Percentiles rank a stretch among this genome's conserved stretches.
Conservation (phyloP, 768 basidiomycete genomes). For the Boletus pseudo-olivaceus region DNA sequence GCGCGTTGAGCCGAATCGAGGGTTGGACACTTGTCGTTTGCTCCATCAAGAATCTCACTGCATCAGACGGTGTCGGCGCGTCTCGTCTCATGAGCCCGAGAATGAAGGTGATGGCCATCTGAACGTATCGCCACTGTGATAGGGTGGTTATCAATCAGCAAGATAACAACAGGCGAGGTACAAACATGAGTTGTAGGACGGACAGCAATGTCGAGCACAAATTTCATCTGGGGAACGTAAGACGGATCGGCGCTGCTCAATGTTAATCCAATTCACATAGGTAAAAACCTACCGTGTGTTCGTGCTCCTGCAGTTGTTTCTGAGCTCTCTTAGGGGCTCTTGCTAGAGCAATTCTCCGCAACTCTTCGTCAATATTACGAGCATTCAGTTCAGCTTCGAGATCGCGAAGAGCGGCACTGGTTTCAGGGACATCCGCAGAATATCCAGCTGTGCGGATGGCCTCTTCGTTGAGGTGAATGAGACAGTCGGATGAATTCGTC, state of each 20-base stretch:
- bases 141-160: conserved; percentile 6
- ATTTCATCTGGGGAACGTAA: conserved; percentile 43
- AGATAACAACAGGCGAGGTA: conserved; percentile 2
- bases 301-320: conserved; percentile 46
- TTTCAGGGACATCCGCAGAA: conserved; percentile 42
- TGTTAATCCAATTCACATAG: not conserved
- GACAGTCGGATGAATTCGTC: conserved; percentile 57
- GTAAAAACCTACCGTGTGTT: conserved; percentile 42
- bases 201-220: conserved; percentile 57
- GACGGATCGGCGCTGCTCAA: not conserved
- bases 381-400: conserved; percentile 51
- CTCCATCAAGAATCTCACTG: conserved; percentile 61
- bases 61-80: conserved; percentile 44
- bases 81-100: conserved; percentile 64
- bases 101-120: conserved; percentile 65
- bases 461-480: conserved; percentile 61
- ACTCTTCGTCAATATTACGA: conserved; percentile 37
- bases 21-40: conserved; percentile 71
- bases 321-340: conserved; percentile 41
- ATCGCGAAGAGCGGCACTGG: conserved; percentile 46
- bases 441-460: conserved; percentile 61
- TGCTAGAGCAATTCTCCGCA: conserved; percentile 42
- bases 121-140: conserved; percentile 77
- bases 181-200: conserved; percentile 70
- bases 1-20: conserved; percentile 58